Conservation (phyloP, 495 filamentous ascomycete species). For the Talaromyces ruber region DNA sequence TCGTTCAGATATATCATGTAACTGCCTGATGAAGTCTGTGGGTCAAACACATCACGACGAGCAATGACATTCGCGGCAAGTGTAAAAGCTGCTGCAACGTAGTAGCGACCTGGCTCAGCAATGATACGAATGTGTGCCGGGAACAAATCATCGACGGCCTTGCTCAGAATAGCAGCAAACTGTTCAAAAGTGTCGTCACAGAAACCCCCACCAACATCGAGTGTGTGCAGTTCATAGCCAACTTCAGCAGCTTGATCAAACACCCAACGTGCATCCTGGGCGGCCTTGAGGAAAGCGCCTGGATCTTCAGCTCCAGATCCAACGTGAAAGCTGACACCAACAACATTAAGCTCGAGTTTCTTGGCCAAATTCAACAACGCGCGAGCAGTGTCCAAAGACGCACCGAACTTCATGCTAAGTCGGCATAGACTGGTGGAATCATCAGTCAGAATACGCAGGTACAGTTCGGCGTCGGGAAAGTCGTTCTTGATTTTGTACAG, state of each 20-base stretch:
- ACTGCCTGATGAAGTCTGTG: slow-evolving; percentile 45
- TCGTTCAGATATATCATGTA: slow-evolving; percentile 98
- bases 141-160: slow-evolving; percentile 79
- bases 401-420: slow-evolving; percentile 94
- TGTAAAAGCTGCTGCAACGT: slow-evolving; percentile 86
- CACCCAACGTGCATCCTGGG: slow-evolving; percentile 77
- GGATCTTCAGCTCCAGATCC: slow-evolving; percentile 93
- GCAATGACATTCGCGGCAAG: slow-evolving; percentile 92
- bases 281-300: slow-evolving; percentile 76
- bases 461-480: slow-evolving; percentile 82
- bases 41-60: slow-evolving; percentile 73
- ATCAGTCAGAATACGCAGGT: slow-evolving; percentile 89
- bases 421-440: slow-evolving; percentile 91
- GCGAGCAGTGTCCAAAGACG: slow-evolving; percentile 70
- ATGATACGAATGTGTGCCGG: slow-evolving; percentile 81
- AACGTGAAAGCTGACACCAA: slow-evolving; percentile 96
- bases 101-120: slow-evolving; percentile 93
- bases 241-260: slow-evolving; percentile 78
- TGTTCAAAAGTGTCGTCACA: slow-evolving; percentile 78
- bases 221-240: slow-evolving; percentile 73
- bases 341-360: slow-evolving; percentile 86
- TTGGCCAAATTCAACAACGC: slow-evolving; percentile 74
- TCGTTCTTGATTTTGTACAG: slow-evolving; percentile 92
- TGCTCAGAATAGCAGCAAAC: slow-evolving; percentile 74
- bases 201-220: slow-evolving; percentile 96